Evolutionary conservation across 75 land plant genomes (phyloP).

Genomic region (Larix kaempferi): DNA sequence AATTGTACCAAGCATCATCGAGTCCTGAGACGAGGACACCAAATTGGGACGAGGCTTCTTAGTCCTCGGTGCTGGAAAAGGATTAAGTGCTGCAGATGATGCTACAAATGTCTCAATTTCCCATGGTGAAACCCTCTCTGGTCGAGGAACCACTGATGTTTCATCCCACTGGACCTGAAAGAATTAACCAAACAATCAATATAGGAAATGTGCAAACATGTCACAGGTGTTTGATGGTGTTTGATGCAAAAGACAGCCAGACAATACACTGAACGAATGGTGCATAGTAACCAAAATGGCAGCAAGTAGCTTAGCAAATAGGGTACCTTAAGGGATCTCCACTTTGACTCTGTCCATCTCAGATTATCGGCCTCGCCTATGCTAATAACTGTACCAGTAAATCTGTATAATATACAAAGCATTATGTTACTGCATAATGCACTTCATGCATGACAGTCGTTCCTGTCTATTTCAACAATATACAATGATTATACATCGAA

Average conservation of each 20-base stretch:
- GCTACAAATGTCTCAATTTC: slow-evolving; percentile 44
- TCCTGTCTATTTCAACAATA: not conserved
- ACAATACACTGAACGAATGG: not conserved
- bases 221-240: not conserved
- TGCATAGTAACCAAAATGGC: not conserved
- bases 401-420: slow-evolving; percentile 24
- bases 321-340: slow-evolving; percentile 71
- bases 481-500: not conserved
- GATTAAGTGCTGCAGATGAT: slow-evolving; percentile 19
- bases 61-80: slow-evolving; percentile 14
- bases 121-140: slow-evolving; percentile 72
- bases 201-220: not conserved
- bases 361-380: slow-evolving; percentile 51
- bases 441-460: too few relatives aligned
- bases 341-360: slow-evolving; percentile 71
- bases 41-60: slow-evolving; percentile 14
- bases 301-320: not conserved
- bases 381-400: slow-evolving; percentile 60
- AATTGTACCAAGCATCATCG: not conserved
- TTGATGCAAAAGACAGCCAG: not conserved
- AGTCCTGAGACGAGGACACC: not conserved
- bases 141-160: slow-evolving; percentile 23
- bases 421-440: not conserved
- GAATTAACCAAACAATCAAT: not conserved
- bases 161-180: slow-evolving; percentile 72